Evolutionary conservation across 306 rosid genomes (phyloP), one percentile per base, ranked within the genome.

Genomic region (Vachellia pachyceras): DNA sequence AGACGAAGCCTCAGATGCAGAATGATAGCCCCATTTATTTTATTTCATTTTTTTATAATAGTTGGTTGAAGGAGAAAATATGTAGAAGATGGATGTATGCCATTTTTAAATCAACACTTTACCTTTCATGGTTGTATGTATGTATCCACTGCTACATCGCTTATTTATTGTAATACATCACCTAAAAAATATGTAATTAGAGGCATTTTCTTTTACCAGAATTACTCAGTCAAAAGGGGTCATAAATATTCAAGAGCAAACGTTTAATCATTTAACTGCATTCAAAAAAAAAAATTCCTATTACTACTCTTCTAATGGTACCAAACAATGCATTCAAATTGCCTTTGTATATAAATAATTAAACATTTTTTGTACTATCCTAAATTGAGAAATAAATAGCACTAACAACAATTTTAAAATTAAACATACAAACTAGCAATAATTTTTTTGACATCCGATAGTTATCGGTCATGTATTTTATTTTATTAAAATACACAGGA

Each of bases 1-100:
- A 80, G 99, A 95, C 12, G 97, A 91, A 83, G 87, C 84, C 79
- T 93, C 97, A 0, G 97, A 91, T 77, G 90, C 88, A 20, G 99
- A 93, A 83, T 89, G 72, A 86, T 41, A 44, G 44, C 44, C 33
- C n/a, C 12, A 36, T 15, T 49, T 17, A 58, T 15, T 75, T 69
- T 5, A 2, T 25, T 25, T 60, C 10, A 5, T 65, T 35, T 64
- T 65, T n/a, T 33, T 7, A 25, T 52, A 2, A 10, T 74, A 14
- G 33, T 29, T 13, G 25, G 17, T 64, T 1, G 44, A 37, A 3
- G 7, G 49, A 67, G 29, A 39, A 39, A 67, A 39, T 39, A 67
- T 67, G 72, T 39, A 61, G 73, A 45, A 45, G 33, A n/a, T 81
- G 79, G 69, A 64, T 57, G 58, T 42, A 41, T 69, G 44, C 54